Evolutionary conservation across 176 grass and related monocot species (phyloP), one percentile per base, ranked within the genome.

Genomic region (Elymus sibiricus): DNA sequence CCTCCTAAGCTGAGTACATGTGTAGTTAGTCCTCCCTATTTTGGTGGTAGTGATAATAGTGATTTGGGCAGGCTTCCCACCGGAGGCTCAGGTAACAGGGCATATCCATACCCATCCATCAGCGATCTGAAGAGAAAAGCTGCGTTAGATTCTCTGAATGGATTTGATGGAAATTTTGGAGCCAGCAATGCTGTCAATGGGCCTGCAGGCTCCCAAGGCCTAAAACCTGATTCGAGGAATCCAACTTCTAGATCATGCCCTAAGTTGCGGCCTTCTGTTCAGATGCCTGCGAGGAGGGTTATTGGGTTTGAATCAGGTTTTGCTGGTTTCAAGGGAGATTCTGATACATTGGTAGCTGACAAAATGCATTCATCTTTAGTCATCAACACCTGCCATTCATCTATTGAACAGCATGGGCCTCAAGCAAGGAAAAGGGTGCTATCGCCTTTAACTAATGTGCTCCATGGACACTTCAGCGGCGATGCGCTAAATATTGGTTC

Each of bases 291-390:
- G 74, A 35, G 90, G 88, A 87, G 97, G 53, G 84, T 98, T 43
- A 69, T 95, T 78, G 97, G 97, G 64, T 98, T 98, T 83, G 86
- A 95, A 89, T 91, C 97, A 74, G 65, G 68, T 79, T 76, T 40
- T 82, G 25, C 37, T 79, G 32, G 63, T 74, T 83, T 82, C 1
- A 27, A 59, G 0, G 16, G 47, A 70, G 82, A 83, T 44, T 78
- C 90, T 63, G 89, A 85, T 76, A 64, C n/a, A 51, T 35, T 79
- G 65, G 80, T 77, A 79, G 77, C 55, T 64, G 81, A 89, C 31
- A 79, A 90, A 56, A 92, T 70, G 61, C 39, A 85, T 87, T 85
- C 81, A 79, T 89, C 88, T 71, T 75, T 91, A 76, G 77, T 86
- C 71, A 83, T 79, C 79, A 81, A 64, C 64, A 91, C 69, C 19